Conservation (phyloP, 257 asterid genomes). For the Schizonepeta tenuifolia region DNA sequence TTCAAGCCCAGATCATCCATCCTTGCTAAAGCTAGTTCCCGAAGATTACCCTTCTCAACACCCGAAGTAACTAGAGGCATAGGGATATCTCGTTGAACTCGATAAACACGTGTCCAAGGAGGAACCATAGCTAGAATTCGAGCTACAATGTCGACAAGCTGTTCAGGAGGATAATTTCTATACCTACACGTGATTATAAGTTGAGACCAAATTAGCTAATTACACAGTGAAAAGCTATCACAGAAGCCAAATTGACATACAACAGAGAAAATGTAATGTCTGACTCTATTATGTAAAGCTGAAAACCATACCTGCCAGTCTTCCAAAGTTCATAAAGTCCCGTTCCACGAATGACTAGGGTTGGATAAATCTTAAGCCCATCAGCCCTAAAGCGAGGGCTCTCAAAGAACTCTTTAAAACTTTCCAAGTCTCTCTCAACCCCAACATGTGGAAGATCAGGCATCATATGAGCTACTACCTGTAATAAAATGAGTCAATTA, state of each 20-base stretch:
- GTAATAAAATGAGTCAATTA: slow-evolving; percentile 25
- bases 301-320: slow-evolving; percentile 75
- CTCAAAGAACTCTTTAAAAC: slow-evolving; percentile 96
- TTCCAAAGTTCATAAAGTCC: slow-evolving; percentile 99
- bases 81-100: slow-evolving; percentile 99
- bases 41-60: slow-evolving; percentile 98
- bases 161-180: slow-evolving; percentile 96
- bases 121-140: slow-evolving; percentile 95
- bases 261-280: slow-evolving; percentile 9
- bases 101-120: slow-evolving; percentile 99
- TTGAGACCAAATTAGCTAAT: slow-evolving; percentile 20
- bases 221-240: slow-evolving; percentile 7
- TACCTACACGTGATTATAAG: slow-evolving; percentile 53
- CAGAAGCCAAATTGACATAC: slow-evolving; percentile 23
- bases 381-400: slow-evolving; percentile 94
- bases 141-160: slow-evolving; percentile 97
- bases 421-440: slow-evolving; percentile 95
- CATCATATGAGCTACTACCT: slow-evolving; percentile 99
- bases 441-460: slow-evolving; percentile 99
- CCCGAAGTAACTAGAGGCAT: slow-evolving; percentile 99
- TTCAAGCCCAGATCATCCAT: slow-evolving; percentile 99
- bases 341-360: slow-evolving; percentile 97
- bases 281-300: slow-evolving; percentile 1
- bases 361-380: slow-evolving; percentile 97
- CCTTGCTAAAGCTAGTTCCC: slow-evolving; percentile 94